A percentile compares a stretch with the other conserved stretches of the same genome.
These are phyloP conservation scores for Saccharomyces pastorianus DNA, from an alignment of 1,139 yeast species.

Conservation along the genomic window DNA sequence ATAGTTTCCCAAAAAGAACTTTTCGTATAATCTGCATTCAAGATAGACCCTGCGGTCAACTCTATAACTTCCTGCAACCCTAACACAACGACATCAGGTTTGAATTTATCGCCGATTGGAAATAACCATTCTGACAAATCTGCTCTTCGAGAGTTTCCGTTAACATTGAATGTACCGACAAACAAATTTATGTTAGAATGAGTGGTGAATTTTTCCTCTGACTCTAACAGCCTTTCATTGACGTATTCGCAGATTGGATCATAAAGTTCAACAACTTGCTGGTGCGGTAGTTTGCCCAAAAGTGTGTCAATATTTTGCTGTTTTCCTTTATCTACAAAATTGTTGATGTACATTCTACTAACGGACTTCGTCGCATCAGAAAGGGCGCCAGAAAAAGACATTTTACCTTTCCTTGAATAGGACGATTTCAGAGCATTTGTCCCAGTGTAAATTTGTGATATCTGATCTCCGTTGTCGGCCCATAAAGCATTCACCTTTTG, in stretches of 20 bases:
- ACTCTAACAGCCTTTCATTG: slow-evolving; percentile 45
- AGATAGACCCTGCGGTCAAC: slow-evolving; percentile 73
- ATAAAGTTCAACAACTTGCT: slow-evolving; percentile 60
- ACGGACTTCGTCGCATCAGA: slow-evolving; percentile 96
- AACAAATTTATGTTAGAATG: slow-evolving; percentile 54
- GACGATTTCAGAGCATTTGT: slow-evolving; percentile 94
- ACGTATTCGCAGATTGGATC: slow-evolving; percentile 88
- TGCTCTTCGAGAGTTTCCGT: slow-evolving; percentile 51
- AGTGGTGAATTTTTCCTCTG: slow-evolving; percentile 53
- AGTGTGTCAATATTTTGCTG: slow-evolving; percentile 81
- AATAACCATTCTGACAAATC: slow-evolving; percentile 77
- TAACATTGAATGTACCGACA: slow-evolving; percentile 83
- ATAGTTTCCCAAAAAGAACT: slow-evolving; percentile 57
- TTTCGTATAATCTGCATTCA: slow-evolving; percentile 59
- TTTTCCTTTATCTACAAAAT: slow-evolving; percentile 85
- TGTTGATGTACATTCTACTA: slow-evolving; percentile 88
- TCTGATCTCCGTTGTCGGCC: slow-evolving; percentile 98
- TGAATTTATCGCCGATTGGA: slow-evolving; percentile 49
- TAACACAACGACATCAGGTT: slow-evolving; percentile 64
- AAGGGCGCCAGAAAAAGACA: slow-evolving; percentile 92
- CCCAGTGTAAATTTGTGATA: slow-evolving; percentile 94
- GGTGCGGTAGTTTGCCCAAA: slow-evolving; percentile 71
- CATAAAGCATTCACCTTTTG: slow-evolving; percentile 71
- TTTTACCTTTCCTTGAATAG: slow-evolving; percentile 86
- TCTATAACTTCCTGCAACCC: slow-evolving; percentile 94